Evolutionary conservation across 192 early-diverging fungal species (phyloP), one percentile per base, ranked within the genome.

Genomic region (Podila epicladia): DNA sequence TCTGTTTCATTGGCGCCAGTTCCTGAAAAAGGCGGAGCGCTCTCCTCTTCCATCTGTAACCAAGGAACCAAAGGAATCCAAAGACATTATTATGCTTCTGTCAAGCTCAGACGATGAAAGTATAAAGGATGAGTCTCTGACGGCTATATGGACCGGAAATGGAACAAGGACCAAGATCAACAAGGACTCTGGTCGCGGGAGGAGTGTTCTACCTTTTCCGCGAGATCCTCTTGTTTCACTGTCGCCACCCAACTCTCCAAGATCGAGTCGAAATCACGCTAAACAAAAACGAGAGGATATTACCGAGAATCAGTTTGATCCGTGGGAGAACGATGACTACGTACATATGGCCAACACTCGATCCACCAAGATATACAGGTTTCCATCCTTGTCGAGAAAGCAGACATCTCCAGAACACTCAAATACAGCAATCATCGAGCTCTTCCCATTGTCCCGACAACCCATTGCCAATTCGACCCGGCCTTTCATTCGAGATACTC

Each of bases 51-150:
- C 53, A 7, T 4, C n/a, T 55, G 1, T 45, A 0, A 17, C 41
- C 41, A 17, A 45, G 41, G 41, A 45, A 4, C 2, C 41, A 45
- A 45, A 45, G 2, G 41, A 45, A 45, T 45, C 41, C 41, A 55
- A 66, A 28, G 51, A 59, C 33, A 9, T 35, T 0, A 33, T 62
- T 15, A 9, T 49, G 13, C 29, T 62, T 1, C 13, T 67, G 3
- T 58, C 41, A 13, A 75, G 73, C 62, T 75, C 73, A 4, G 73
- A 75, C 1, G 73, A 74, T 22, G 55, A 45, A 28, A 58, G 58
- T 28, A 48, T 38, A 20, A 49, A 62, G 19, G 26, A 62, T 49
- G 45, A 61, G 4, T 53, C 33, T 29, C 15, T 48, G 17, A 31
- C 24, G 9, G 17, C 29, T 11, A 24, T 35, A 9, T 20, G 17